phyloP scores from a whole-genome alignment of 768 basidiomycete genomes.

The Pulveroboletus sp. region DNA sequence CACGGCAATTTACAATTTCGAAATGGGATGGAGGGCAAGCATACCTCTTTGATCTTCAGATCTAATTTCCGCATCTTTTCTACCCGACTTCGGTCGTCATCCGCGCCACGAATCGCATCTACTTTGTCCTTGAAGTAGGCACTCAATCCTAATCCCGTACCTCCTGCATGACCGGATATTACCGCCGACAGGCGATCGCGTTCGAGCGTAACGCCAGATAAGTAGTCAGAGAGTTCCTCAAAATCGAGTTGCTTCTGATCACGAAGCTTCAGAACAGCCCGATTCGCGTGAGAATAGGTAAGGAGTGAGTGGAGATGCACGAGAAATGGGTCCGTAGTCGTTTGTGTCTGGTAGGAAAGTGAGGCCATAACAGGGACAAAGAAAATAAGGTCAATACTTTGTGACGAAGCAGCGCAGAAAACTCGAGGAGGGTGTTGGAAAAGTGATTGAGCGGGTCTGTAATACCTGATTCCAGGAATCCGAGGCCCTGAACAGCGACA shows the following conservation, averaged over 20 bases:
- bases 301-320: slow-evolving; percentile 85
- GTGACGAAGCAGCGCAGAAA: slow-evolving; percentile 84
- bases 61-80: slow-evolving; percentile 94
- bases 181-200: slow-evolving; percentile 89
- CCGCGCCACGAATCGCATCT: slow-evolving; percentile 85
- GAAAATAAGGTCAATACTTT: slow-evolving; percentile 44
- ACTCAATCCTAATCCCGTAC: slow-evolving; percentile 76
- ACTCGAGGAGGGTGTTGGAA: slow-evolving; percentile 92
- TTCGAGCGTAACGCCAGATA: slow-evolving; percentile 88
- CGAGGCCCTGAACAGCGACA: slow-evolving; percentile 92
- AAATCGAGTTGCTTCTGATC: slow-evolving; percentile 99
- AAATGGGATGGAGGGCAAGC: background rate
- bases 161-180: slow-evolving; percentile 82
- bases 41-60: slow-evolving; percentile 90
- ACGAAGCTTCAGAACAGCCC: slow-evolving; percentile 88
- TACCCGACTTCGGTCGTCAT: slow-evolving; percentile 88
- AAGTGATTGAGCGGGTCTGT: slow-evolving; percentile 97
- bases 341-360: slow-evolving; percentile 58
- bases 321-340: slow-evolving; percentile 88
- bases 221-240: slow-evolving; percentile 93
- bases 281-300: slow-evolving; percentile 91
- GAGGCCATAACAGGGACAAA: background rate
- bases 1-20: background rate
- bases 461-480: slow-evolving; percentile 97
- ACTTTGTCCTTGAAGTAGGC: slow-evolving; percentile 91